These are phyloP conservation scores for Botrytis squamosa DNA, from an alignment of 2,329 filamentous ascomycete species.

Conservation along the genomic window DNA sequence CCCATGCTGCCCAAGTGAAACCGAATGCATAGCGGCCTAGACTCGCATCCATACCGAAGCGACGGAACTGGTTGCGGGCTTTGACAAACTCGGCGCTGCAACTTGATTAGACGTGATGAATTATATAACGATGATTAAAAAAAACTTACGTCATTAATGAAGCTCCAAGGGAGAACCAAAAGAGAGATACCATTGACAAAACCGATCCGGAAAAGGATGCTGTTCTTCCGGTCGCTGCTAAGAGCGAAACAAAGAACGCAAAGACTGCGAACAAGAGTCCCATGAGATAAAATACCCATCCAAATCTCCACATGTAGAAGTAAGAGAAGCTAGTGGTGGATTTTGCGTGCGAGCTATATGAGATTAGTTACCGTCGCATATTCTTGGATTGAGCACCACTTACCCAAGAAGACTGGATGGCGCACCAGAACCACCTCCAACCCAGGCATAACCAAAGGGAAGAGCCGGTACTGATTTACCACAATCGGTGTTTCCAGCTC, in stretches of 20 bases:
- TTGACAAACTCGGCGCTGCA: conserved; percentile 61
- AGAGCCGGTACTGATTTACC: conserved; percentile 59
- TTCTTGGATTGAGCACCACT: conserved; percentile 26
- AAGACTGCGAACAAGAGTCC: conserved; percentile 73
- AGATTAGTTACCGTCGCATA: conserved; percentile 14
- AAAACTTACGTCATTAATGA: conserved; percentile 70
- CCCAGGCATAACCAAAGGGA: conserved; percentile 71
- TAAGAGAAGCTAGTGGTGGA: conserved; percentile 59
- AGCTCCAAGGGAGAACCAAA: conserved; percentile 67
- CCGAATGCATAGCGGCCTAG: conserved; percentile 70
- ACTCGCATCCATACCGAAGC: conserved; percentile 53
- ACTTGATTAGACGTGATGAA: conserved; percentile 3
- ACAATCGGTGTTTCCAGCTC: conserved; percentile 63
- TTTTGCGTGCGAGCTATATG: conserved; percentile 50
- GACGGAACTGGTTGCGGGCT: conserved; percentile 64
- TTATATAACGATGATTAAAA: background rate
- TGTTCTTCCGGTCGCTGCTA: conserved; percentile 69
- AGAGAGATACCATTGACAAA: conserved; percentile 56
- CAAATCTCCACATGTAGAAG: conserved; percentile 86
- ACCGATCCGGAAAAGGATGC: conserved; percentile 66
- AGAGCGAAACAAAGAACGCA: conserved; percentile 65
- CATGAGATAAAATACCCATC: conserved; percentile 88
- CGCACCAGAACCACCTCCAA: conserved; percentile 52
- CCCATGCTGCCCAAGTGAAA: conserved; percentile 73
- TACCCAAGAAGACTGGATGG: conserved; percentile 55